phyloP scores from a whole-genome alignment of 2,329 filamentous ascomycete genomes.

The Pezicula radicicola region DNA sequence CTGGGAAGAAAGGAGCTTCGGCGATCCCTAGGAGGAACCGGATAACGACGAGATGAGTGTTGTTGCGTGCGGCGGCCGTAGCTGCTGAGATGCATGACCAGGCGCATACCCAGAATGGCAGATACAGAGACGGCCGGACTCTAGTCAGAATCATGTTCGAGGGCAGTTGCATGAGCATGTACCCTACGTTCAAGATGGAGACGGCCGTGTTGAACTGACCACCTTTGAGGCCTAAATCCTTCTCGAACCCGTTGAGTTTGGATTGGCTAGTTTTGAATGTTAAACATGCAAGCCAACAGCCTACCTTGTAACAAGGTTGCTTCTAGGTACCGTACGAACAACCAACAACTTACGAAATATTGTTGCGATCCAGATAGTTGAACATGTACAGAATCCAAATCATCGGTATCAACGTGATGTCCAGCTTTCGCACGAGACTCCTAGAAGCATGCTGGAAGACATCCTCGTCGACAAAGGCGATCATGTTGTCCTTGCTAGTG shows the following conservation, averaged over 20 bases:
- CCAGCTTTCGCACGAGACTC: constrained; percentile 3
- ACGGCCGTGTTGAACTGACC: constrained; percentile 30
- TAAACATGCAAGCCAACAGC: neutral
- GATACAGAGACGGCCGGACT: constrained; percentile 4
- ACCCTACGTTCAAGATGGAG: constrained; percentile 34
- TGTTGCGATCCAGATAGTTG: constrained; percentile 4
- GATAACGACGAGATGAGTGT: constrained; percentile 34
- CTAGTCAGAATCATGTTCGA: constrained; percentile 46
- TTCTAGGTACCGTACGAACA: neutral
- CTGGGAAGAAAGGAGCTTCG: constrained; percentile 41
- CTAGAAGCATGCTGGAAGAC: neutral
- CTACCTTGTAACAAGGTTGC: neutral
- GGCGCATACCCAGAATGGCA: constrained; percentile 15
- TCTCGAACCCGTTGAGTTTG: neutral
- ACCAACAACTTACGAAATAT: constrained; percentile 1
- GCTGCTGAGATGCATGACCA: constrained; percentile 45
- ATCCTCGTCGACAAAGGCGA: neutral
- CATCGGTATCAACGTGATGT: constrained; percentile 4
- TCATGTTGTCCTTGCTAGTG: no score
- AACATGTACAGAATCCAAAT: constrained; percentile 6
- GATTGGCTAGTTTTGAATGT: neutral
- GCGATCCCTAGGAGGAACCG: constrained; percentile 42
- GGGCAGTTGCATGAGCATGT: constrained; percentile 46
- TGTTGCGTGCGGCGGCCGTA: constrained; percentile 33
- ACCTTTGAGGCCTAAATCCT: constrained; percentile 31